Evolutionary conservation across 148 eudicot species (phyloP), one percentile per base, ranked within the genome.

Genomic region (Cornus florida): DNA sequence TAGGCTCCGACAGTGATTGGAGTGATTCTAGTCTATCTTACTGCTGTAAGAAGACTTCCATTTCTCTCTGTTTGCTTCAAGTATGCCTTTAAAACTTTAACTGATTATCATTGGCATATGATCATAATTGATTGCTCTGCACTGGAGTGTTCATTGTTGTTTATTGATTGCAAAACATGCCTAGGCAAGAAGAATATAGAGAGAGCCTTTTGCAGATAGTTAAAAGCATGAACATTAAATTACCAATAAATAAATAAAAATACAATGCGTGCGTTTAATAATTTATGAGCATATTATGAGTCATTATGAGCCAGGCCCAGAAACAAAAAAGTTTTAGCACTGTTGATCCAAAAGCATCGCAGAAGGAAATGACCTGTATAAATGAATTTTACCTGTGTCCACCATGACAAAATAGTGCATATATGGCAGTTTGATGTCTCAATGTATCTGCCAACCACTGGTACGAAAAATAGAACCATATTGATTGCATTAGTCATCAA

Each of bases 401-500:
- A 94, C 99, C 97, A 91, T 31, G 92, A 90, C 74, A 94, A 80
- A 62, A 86, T 68, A 72, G 87, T 75, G 80, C 90, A 90, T n/a
- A 91, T 81, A 77, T 86, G 85, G 82, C 83, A 83, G 84, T 93
- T 91, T 75, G 99, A 96, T 57, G 98, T 94, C 89, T 96, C 98
- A 79, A 96, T 89, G 78, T 85, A 93, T 88, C 91, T 86, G 70
- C 93, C 93, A 79, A 92, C 86, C 2, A 87, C 91, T 69, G 99
- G 99, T 74, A 96, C 99, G 77, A 94, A 79, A 88, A 93, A 96
- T 62, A 96, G 87, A 80, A 96, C 86, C 92, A 91, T 88, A 80
- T 94, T 90, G 50, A 93, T 90, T 71, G 91, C 92, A 84, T 91
- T 89, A 65, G 92, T 84, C 89, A 91, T 85, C 83, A 93, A 87